Base-by-base conservation (phyloP, 2,329 filamentous ascomycete species). In the Cordyceps cicadae region DNA sequence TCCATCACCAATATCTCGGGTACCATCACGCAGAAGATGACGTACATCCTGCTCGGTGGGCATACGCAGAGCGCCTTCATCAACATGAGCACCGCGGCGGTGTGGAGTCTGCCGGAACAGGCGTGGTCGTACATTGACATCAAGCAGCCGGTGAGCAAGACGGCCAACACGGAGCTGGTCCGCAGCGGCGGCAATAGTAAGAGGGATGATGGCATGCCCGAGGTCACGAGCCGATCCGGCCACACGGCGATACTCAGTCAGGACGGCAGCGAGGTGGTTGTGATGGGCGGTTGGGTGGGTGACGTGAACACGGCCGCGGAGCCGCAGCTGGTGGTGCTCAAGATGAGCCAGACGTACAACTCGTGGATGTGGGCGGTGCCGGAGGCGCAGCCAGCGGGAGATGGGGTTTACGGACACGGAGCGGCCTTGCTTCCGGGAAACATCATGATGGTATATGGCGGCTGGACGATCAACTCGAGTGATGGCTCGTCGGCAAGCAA, bases 201-300 rank as follows among this genome's bases (percentile, higher is more conserved):
- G 19, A 15, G 58, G 7, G 43, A 15, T 24, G 58, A 54, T 29
- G 32, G 17, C n/a, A 29, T 60, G 3, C 58, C 58, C 41, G 73
- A 72, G 1, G 79, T 95, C 7, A 89, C 96, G 65, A 90, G 91
- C 43, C 81, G 94, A 60, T 96, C 92, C 4, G 94, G 94, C 0
- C 94, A 99, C 70, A 92, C 90, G 0, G 87, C 93, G 1, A 83
- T 96, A 1, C 75, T 97, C 5, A 90, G 85, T 32, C 82, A 88
- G 57, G 91, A 96, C 68, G 92, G 92, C 0, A 83, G 78, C 29
- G 85, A 82, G n/a, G 78, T 97, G 9, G 77, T 96, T 46, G 76
- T 99, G 1, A 80, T 92, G 62, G 94, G 94, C 21, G 94, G 94
- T 1, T 99, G 94, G 94, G 91, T 97, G 5, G 93, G 92, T 3